Evolutionary conservation across 257 asterid genomes (phyloP).

Genomic region (Petrea volubilis): DNA sequence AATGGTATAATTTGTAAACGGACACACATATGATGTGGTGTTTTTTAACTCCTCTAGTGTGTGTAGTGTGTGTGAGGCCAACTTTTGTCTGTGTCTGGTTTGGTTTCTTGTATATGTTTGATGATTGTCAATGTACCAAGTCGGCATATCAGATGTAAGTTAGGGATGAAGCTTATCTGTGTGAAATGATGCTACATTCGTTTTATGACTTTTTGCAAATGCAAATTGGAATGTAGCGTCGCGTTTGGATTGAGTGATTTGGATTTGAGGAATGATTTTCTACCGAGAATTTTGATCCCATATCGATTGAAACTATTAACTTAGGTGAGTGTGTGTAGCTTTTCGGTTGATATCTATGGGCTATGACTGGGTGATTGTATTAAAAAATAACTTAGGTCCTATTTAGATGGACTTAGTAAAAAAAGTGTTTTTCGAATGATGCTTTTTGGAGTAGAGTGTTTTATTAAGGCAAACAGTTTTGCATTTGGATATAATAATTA

Average conservation of each 20-base stretch:
- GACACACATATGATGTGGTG: background rate
- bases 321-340: too few relatives aligned
- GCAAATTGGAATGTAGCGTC: background rate
- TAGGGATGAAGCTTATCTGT: background rate
- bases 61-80: background rate
- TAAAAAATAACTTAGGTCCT: too few relatives aligned
- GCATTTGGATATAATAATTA: too few relatives aligned
- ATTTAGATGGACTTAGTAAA: too few relatives aligned
- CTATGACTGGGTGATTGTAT: too few relatives aligned
- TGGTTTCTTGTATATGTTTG: background rate
- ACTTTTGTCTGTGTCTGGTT: background rate
- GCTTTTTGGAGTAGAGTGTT: too few relatives aligned
- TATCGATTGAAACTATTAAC: too few relatives aligned
- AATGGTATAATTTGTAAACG: conserved; percentile 6
- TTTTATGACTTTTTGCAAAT: too few relatives aligned
- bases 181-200: too few relatives aligned
- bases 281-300: background rate
- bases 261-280: background rate
- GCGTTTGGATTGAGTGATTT: background rate
- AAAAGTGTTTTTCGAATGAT: too few relatives aligned
- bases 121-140: conserved; percentile 12
- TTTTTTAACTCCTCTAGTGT: background rate
- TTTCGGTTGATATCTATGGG: too few relatives aligned
- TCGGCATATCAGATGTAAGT: conserved; percentile 2
- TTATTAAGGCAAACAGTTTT: too few relatives aligned